phyloP scores from a whole-genome alignment of 371 early-diverging fungal species.

The Actinomortierella ambigua region DNA sequence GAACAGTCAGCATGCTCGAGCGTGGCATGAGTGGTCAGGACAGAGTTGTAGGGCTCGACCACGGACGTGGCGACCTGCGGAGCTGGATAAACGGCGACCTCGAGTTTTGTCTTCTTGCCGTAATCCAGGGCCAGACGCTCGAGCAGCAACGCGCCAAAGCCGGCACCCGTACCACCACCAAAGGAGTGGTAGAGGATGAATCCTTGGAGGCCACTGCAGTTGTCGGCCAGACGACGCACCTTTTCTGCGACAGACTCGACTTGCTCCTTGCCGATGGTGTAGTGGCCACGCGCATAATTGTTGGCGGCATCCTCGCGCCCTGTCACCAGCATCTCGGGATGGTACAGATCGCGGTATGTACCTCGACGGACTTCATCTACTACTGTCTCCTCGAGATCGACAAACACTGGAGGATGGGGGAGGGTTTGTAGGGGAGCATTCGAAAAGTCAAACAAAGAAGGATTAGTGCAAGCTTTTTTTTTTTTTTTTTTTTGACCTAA shows the following conservation, averaged over 20 bases:
- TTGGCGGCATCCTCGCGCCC: slow-evolving; percentile 99
- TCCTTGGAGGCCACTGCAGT: slow-evolving; percentile 97
- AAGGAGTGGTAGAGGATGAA: slow-evolving; percentile 98
- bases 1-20: slow-evolving; percentile 98
- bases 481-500: background rate
- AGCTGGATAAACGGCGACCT: slow-evolving; percentile 99
- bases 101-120: slow-evolving; percentile 98
- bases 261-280: slow-evolving; percentile 98
- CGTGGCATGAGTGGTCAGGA: slow-evolving; percentile 98
- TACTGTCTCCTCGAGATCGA: slow-evolving; percentile 92
- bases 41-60: slow-evolving; percentile 99
- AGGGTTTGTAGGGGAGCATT: too few species aligned
- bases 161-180: slow-evolving; percentile 99
- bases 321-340: slow-evolving; percentile 97
- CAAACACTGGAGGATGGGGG: too few species aligned
- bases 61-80: slow-evolving; percentile 98
- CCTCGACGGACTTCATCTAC: slow-evolving; percentile 90
- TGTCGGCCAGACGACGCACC: slow-evolving; percentile 96
- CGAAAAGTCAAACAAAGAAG: background rate
- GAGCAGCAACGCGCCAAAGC: slow-evolving; percentile 97
- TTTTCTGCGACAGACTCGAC: slow-evolving; percentile 96
- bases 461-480: slow-evolving; percentile 3
- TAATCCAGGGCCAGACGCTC: slow-evolving; percentile 97
- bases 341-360: slow-evolving; percentile 92
- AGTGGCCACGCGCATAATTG: slow-evolving; percentile 99